Percentiles rank a stretch among this genome's conserved stretches.
phyloP scores from a whole-genome alignment of 2,329 filamentous ascomycete genomes.

The Fusarium buxicola region DNA sequence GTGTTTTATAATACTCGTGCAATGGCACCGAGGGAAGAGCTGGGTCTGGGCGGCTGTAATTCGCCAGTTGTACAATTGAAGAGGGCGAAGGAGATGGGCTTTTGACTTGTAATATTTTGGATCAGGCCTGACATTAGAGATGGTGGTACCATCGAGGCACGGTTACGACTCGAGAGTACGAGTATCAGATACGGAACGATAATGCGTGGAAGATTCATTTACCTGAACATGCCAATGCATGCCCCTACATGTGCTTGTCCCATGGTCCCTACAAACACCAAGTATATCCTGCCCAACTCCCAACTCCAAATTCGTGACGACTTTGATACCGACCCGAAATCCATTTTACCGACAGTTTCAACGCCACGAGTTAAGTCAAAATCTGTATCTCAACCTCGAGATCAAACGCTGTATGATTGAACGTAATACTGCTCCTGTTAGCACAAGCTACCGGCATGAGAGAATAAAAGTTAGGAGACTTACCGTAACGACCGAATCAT shows the following conservation, averaged over 20 bases:
- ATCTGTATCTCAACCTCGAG: not conserved
- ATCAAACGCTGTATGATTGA: conserved; percentile 55
- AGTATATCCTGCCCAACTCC: conserved; percentile 19
- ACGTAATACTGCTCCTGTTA: conserved; percentile 56
- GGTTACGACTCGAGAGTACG: conserved; percentile 20
- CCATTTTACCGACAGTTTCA: conserved; percentile 11
- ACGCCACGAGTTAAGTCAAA: conserved; percentile 21
- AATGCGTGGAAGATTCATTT: conserved; percentile 35
- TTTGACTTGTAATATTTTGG: conserved; percentile 38
- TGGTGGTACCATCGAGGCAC: conserved; percentile 23
- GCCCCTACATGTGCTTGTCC: not conserved
- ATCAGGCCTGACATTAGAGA: conserved; percentile 36
- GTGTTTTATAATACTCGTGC: conserved; percentile 35
- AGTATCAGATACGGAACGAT: conserved; percentile 27
- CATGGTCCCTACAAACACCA: not conserved
- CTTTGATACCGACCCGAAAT: not conserved
- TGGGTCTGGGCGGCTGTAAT: conserved; percentile 29
- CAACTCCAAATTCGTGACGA: not conserved
- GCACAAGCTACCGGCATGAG: not conserved
- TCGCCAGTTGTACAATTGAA: conserved; percentile 26
- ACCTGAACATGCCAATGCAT: not conserved
- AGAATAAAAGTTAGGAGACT: conserved; percentile 17
- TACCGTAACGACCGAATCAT: conserved; percentile 82
- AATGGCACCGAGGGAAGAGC: conserved; percentile 13
- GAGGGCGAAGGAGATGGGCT: conserved; percentile 24